Base-by-base conservation (phyloP, 805 yeast genomes). In the Schwanniomyces sp. region DNA sequence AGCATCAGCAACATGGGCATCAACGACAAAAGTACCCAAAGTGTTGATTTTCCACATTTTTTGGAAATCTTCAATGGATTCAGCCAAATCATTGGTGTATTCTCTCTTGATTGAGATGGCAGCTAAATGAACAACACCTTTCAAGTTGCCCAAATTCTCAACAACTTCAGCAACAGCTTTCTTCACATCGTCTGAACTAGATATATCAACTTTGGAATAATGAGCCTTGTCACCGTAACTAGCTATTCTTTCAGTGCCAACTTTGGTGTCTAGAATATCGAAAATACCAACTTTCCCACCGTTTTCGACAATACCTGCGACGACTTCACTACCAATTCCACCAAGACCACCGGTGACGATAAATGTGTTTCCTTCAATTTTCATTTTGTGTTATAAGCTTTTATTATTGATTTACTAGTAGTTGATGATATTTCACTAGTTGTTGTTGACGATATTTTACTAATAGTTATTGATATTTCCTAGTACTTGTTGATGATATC, bases 271-370 rank as follows among this genome's bases (percentile, higher is more conserved):
- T 11, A 52, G 34, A 27, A 51, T 39, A 29, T 52, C 55, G 28
- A 52, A 52, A 16, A 52, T 26, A 25, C 50, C 54, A n/a, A 46
- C 51, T 12, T 52, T 49, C 24, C 45, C 53, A 14, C 56, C 55
- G 9, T 26, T 30, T 17, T 48, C 38, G 12, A 45, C 32, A 32
- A 52, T 34, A 14, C 36, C 47, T 38, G 39, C 43, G 34, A 49
- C 55, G 27, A 52, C 51, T 8, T 36, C 49, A 24, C 41, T 34
- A 4, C 56, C 56, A 29, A 52, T 52, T 5, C 56, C 56, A n/a
- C 56, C 54, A n/a, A 52, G 43, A 18, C 56, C 56, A 37, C 56
- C 55, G 43, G 56, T 52, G 39, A 52, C 28, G 26, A 52, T 52
- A 38, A 51, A 52, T 32, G 55, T 52, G 40, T 52, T 51, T 26